Percentiles rank a stretch among this genome's conserved stretches.
phyloP scores from a whole-genome alignment of 352 stramenopile genomes.

The Globisporangium heterothallicum region DNA sequence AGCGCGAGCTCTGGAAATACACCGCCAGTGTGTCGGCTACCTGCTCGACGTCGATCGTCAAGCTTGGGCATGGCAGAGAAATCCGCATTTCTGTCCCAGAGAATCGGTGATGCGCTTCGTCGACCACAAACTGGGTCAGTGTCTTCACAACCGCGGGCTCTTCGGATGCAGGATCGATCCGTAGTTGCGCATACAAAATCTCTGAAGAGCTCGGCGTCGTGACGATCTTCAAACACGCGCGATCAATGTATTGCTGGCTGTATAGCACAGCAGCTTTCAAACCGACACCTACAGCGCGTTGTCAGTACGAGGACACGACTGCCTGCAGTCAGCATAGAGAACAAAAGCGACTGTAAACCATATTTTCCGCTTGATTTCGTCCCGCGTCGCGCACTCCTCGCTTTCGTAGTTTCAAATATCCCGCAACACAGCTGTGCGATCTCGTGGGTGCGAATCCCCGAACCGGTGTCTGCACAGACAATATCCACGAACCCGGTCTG shows the following conservation, averaged over 20 bases:
- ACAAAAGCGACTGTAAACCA: conserved; percentile 12
- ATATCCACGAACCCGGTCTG: conserved; percentile 40
- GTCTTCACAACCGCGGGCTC: conserved; percentile 56
- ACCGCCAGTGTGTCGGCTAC: conserved; percentile 41
- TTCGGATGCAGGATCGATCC: conserved; percentile 57
- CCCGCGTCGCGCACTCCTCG: conserved; percentile 13
- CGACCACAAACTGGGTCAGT: conserved; percentile 49
- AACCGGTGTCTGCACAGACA: conserved; percentile 72
- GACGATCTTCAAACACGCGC: conserved; percentile 47
- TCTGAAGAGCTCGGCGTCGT: conserved; percentile 56
- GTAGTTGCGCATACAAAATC: conserved; percentile 63
- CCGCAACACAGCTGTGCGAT: conserved; percentile 61
- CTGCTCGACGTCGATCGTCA: conserved; percentile 29
- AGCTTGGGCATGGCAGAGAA: conserved; percentile 38
- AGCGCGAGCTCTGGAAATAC: conserved; percentile 72
- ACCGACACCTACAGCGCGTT: conserved; percentile 38
- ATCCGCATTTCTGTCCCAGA: conserved; percentile 78
- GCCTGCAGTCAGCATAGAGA: not conserved
- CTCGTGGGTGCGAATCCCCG: conserved; percentile 57
- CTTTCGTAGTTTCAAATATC: conserved; percentile 69
- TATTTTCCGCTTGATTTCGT: conserved; percentile 53
- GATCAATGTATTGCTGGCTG: conserved; percentile 41
- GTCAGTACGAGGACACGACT: not conserved
- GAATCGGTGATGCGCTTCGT: conserved; percentile 58
- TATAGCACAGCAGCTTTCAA: conserved; percentile 76